Evolutionary conservation across 192 early-diverging fungal genomes (phyloP).

Genomic region (Rhizophlyctis rosea): DNA sequence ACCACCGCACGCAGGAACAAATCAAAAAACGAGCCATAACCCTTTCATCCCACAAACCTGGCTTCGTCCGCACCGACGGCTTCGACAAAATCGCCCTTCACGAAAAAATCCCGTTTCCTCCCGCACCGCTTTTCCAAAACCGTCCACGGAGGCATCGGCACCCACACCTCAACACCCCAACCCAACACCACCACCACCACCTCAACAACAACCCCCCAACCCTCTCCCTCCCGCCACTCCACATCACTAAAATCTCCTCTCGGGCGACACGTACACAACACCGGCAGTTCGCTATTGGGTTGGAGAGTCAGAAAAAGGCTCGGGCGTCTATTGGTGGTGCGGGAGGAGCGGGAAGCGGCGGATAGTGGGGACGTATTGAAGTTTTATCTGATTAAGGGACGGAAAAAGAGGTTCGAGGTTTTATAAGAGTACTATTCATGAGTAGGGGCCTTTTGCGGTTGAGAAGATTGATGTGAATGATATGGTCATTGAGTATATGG

Average conservation of each 20-base stretch:
- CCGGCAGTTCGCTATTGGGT: constrained; percentile 18
- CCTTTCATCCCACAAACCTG: constrained; percentile 55
- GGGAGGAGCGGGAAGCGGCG: no score
- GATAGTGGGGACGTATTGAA: constrained; percentile 65
- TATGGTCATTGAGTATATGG: constrained; percentile 98
- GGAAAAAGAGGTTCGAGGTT: constrained; percentile 89
- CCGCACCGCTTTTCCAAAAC: constrained; percentile 15
- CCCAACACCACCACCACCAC: constrained; percentile 3
- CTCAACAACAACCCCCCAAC: constrained; percentile 1
- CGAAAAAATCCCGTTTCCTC: constrained; percentile 47
- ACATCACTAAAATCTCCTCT: constrained; percentile 15
- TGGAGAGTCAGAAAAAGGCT: constrained; percentile 23
- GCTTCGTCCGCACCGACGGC: constrained; percentile 81
- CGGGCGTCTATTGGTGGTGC: not conserved
- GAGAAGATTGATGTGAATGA: constrained; percentile 91
- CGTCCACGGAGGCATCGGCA: constrained; percentile 9
- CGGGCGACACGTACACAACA: constrained; percentile 37
- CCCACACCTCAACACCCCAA: not conserved
- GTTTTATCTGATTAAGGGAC: constrained; percentile 90
- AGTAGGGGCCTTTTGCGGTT: constrained; percentile 96
- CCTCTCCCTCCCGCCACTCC: not conserved
- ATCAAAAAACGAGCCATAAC: no score
- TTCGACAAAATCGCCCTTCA: constrained; percentile 66
- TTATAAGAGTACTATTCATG: constrained; percentile 92
- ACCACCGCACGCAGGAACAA: no score